Conservation (phyloP, 2,329 filamentous ascomycete species). For the Nothopassalora personata region DNA sequence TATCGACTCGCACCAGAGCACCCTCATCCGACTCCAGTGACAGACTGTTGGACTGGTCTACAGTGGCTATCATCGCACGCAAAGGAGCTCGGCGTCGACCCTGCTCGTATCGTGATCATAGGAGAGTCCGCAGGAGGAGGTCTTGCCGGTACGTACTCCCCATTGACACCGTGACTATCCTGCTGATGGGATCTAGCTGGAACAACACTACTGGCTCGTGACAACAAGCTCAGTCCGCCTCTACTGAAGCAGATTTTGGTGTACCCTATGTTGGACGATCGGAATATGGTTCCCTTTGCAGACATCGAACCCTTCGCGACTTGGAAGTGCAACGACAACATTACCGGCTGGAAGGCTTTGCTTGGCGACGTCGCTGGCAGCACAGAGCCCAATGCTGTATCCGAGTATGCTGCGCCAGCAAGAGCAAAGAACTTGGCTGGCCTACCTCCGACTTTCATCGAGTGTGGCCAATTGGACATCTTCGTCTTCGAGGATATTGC, state of each 20-base stretch:
- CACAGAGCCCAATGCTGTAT: constrained; percentile 12
- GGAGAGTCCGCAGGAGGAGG: constrained; percentile 17
- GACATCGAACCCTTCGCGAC: constrained; percentile 33
- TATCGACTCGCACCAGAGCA: constrained; percentile 7
- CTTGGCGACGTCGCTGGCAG: constrained; percentile 26
- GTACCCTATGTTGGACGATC: constrained; percentile 46
- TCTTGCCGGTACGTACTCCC: constrained; percentile 1
- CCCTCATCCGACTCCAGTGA: constrained; percentile 3
- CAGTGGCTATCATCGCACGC: constrained; percentile 15
- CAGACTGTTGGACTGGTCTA: constrained; percentile 17
- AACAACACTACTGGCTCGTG: constrained; percentile 20
- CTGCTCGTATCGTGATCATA: constrained; percentile 10
- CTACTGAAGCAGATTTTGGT: constrained; percentile 37
- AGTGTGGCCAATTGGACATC: constrained; percentile 40
- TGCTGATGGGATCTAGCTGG: constrained; percentile 9
- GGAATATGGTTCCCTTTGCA: constrained; percentile 30
- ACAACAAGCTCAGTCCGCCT: constrained; percentile 14
- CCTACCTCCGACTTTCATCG: constrained; percentile 43
- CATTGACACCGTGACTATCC: background rate
- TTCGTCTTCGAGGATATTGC: constrained; percentile 40
- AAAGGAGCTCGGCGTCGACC: constrained; percentile 10
- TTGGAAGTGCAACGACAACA: constrained; percentile 38
- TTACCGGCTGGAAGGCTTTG: constrained; percentile 40
- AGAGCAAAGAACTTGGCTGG: constrained; percentile 24
- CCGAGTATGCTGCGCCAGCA: constrained; percentile 22